These are phyloP conservation scores for Madurella mycetomatis DNA, from an alignment of 2,329 filamentous ascomycete genomes.

Conservation along the genomic window DNA sequence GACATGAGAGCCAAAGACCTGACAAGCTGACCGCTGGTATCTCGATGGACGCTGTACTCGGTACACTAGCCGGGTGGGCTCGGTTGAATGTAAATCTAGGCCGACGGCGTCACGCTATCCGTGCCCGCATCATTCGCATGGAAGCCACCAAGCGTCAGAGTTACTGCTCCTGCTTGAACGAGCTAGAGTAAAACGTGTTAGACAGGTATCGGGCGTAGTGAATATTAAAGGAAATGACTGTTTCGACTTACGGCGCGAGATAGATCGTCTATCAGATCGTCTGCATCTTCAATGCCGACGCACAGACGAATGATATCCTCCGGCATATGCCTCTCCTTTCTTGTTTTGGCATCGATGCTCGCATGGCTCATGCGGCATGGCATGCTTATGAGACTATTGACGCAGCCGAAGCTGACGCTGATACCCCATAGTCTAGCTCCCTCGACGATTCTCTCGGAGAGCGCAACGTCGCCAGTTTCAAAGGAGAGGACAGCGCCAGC, in stretches of 20 bases:
- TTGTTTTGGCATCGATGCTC: conserved; percentile 92
- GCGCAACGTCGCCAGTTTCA: conserved; percentile 79
- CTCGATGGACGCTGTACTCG: not conserved
- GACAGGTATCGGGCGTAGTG: not conserved
- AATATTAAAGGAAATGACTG: not conserved
- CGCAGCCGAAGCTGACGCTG: conserved; percentile 94
- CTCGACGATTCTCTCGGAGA: conserved; percentile 93
- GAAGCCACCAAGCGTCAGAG: conserved; percentile 78
- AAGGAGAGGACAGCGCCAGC: conserved; percentile 93
- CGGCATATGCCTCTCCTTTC: conserved; percentile 83
- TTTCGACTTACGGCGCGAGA: conserved; percentile 71
- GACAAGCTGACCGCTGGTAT: not conserved
- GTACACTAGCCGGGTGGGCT: not conserved
- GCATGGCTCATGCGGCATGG: conserved; percentile 99
- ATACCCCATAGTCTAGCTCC: conserved; percentile 89
- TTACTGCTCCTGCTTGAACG: conserved; percentile 90
- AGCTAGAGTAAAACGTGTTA: conserved; percentile 48
- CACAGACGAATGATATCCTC: conserved; percentile 95
- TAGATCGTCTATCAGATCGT: conserved; percentile 90
- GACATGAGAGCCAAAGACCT: not conserved
- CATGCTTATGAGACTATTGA: conserved; percentile 99
- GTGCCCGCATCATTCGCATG: conserved; percentile 53
- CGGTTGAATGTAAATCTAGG: conserved; percentile 7
- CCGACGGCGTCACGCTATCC: conserved; percentile 13
- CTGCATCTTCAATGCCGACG: conserved; percentile 89